Evolutionary conservation across 495 filamentous ascomycete genomes (phyloP).

Genomic region (Gamarada debralockiae): DNA sequence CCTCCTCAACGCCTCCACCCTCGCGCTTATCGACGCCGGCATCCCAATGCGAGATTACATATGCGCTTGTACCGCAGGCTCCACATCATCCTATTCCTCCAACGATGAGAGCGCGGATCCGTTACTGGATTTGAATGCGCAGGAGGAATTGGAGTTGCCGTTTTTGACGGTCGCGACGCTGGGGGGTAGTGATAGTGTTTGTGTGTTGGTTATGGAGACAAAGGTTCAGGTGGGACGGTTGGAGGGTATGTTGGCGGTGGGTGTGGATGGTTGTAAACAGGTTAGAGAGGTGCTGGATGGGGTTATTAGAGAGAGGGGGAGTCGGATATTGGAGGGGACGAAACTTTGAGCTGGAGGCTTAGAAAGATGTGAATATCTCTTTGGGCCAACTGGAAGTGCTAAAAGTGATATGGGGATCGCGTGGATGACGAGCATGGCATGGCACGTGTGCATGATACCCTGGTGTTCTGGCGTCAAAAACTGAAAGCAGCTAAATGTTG

Average conservation of each 20-base stretch:
- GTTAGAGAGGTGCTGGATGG: conserved; percentile 72
- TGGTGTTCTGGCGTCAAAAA: conserved; percentile 11
- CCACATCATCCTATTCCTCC: conserved; percentile 61
- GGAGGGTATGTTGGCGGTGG: conserved; percentile 89
- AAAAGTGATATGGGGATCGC: too few species aligned
- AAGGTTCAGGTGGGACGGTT: conserved; percentile 70
- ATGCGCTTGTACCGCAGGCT: conserved; percentile 80
- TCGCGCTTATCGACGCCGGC: conserved; percentile 91
- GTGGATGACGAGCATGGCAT: not conserved
- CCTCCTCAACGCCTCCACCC: conserved; percentile 85
- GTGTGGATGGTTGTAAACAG: conserved; percentile 86
- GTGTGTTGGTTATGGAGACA: conserved; percentile 79
- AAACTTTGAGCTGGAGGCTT: not conserved
- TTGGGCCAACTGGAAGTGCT: too few species aligned
- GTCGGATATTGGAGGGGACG: conserved; percentile 51
- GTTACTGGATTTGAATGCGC: conserved; percentile 77
- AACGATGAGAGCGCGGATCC: conserved; percentile 73
- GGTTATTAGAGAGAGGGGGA: conserved; percentile 63
- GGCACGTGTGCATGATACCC: conserved; percentile 15
- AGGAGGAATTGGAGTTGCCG: conserved; percentile 88
- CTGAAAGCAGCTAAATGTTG: not conserved
- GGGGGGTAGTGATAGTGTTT: conserved; percentile 66
- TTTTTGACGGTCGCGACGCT: conserved; percentile 81
- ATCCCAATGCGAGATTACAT: conserved; percentile 92
- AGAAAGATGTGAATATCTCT: not conserved